Percentiles rank a stretch among this genome's conserved stretches.
phyloP scores from a whole-genome alignment of 2,329 filamentous ascomycete genomes.

The Aspergillus intermedius region DNA sequence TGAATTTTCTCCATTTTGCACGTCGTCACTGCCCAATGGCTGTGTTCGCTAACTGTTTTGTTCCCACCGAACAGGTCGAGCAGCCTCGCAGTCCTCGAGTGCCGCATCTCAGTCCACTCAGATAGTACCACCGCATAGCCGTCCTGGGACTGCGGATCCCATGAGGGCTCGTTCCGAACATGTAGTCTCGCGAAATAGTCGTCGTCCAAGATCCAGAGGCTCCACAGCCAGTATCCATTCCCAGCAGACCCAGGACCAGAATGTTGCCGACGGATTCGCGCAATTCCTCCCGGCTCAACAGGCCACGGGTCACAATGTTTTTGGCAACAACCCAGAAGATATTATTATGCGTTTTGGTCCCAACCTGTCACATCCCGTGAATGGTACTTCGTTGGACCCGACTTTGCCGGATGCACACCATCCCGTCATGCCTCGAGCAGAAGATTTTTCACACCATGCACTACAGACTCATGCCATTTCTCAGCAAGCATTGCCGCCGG shows the following conservation, averaged over 20 bases:
- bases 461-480: constrained; percentile 29
- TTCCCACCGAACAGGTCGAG: constrained; percentile 23
- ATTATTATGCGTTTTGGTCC: constrained; percentile 41
- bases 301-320: constrained; percentile 28
- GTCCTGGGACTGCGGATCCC: constrained; percentile 36
- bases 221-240: constrained; percentile 45
- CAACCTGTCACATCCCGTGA: constrained; percentile 34
- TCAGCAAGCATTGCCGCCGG: constrained; percentile 30
- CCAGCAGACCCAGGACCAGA: constrained; percentile 39
- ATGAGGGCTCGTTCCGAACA: constrained; percentile 37
- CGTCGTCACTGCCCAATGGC: not conserved
- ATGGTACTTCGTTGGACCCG: constrained; percentile 30
- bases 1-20: constrained; percentile 3
- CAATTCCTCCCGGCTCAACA: constrained; percentile 34
- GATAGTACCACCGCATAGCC: constrained; percentile 30
- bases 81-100: constrained; percentile 32
- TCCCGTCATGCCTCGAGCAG: constrained; percentile 27
- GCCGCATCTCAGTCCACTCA: constrained; percentile 33
- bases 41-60: constrained; percentile 9
- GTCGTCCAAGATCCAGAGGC: constrained; percentile 40
- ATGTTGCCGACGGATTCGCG: constrained; percentile 32
- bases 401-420: constrained; percentile 33
- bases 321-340: constrained; percentile 37
- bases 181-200: constrained; percentile 32
- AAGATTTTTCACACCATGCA: constrained; percentile 32